Evolutionary conservation across 306 rosid species (phyloP).

Genomic region (Malus domestica): DNA sequence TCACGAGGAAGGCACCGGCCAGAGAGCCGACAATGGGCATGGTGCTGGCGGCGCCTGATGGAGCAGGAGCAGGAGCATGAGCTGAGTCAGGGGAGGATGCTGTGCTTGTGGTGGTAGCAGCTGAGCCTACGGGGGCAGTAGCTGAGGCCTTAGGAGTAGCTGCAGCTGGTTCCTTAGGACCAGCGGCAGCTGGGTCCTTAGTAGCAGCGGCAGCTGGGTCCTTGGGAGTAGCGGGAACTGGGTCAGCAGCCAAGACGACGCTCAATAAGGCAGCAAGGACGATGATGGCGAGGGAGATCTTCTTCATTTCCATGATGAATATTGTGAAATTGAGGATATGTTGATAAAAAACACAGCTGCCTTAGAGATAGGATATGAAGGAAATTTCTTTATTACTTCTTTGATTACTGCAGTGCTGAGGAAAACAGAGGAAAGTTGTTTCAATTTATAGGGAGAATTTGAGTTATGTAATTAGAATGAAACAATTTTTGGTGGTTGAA

Average conservation of each 20-base stretch:
- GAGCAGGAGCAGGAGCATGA: background rate
- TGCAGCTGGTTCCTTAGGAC: background rate
- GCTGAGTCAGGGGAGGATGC: background rate
- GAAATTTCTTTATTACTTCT: background rate
- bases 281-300: conserved; percentile 1
- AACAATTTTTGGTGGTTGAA: background rate
- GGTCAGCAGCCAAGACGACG: background rate
- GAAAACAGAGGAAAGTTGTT: background rate
- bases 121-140: background rate
- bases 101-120: background rate
- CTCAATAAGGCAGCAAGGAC: background rate
- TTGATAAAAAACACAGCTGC: background rate
- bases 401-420: background rate
- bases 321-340: background rate
- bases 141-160: background rate
- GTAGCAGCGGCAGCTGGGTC: background rate
- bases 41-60: background rate
- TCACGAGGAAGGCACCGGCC: background rate
- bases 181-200: background rate
- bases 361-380: background rate
- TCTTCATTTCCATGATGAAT: conserved; percentile 14
- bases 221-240: background rate
- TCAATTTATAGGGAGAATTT: background rate
- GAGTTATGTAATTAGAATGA: background rate
- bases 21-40: background rate